Base-by-base conservation (phyloP, 441 rosid genomes). In the Erodium trifolium region DNA sequence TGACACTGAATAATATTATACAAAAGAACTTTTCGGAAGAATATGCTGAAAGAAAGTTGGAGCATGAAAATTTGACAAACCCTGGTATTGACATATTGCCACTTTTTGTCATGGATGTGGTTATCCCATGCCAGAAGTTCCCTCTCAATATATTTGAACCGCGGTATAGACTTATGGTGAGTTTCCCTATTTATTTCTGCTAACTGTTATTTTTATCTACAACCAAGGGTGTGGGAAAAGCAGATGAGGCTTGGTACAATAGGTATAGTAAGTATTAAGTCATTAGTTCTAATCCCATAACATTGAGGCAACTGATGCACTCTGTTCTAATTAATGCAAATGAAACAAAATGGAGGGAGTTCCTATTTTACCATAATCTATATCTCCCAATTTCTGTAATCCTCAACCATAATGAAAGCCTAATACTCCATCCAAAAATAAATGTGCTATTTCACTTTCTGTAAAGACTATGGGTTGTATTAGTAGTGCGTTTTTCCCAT, bases 111-210 rank as follows among this genome's bases (percentile, higher is more conserved):
- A 84, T 90, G 98, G 97, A 94, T 78, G 96, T 85, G 65, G 87
- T 86, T 64, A 81, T 90, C 67, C 99, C 99, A 37, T 88, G 96
- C 76, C 97, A 92, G 77, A 94, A 88, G 87, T 82, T 88, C 77
- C 86, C 86, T 45, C 96, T 94, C 70, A 86, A 85, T 69, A 94
- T 94, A 72, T 91, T 90, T 82, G 97, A 94, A 83, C 99, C 99
- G n/a, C 84, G 94, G 14, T 91, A 94, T 73, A 85, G 97, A 76
- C 87, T 94, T 55, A 91, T 94, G 99, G 99, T 94, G 75, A 83
- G 90, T 82, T 73, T 23, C 31, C 13, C 23, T 41, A 2, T 17
- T 14, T 70, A 35, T 69, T 37, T 18, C 59, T 19, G 53, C 10
- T 74, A 53, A 34, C 70, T 27, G 37, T 59, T 65, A 60, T 49